Evolutionary conservation across 306 rosid species (phyloP).

Genomic region (Urtica urens): DNA sequence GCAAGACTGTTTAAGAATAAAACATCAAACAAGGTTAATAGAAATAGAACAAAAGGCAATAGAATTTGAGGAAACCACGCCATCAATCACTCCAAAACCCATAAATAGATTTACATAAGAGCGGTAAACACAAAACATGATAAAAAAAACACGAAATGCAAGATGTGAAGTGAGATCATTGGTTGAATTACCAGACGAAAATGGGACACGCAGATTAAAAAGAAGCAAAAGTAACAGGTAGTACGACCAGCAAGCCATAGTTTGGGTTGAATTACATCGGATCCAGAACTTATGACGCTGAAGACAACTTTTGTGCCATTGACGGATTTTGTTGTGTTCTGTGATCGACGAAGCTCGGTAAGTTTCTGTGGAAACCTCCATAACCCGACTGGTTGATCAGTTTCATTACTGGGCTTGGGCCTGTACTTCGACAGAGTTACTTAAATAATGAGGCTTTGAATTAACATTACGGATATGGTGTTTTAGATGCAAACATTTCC

Average conservation of each 20-base stretch:
- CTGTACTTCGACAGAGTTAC: too few relatives aligned
- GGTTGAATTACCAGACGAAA: conserved; percentile 32
- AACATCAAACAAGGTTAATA: background rate
- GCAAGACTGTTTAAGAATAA: background rate
- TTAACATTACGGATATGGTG: too few relatives aligned
- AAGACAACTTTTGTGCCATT: too few relatives aligned
- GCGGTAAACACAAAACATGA: background rate
- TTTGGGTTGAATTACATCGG: too few relatives aligned
- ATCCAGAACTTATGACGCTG: too few relatives aligned
- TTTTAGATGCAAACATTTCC: too few relatives aligned
- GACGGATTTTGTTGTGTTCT: too few relatives aligned
- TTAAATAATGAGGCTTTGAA: too few relatives aligned
- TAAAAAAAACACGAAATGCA: background rate
- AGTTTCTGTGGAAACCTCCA: too few relatives aligned
- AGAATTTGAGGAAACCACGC: background rate
- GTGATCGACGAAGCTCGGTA: too few relatives aligned
- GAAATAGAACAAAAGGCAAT: background rate
- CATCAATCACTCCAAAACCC: background rate
- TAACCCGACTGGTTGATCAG: too few relatives aligned
- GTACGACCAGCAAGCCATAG: conserved; percentile 30
- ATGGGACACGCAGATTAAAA: conserved; percentile 38
- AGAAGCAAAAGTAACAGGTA: conserved; percentile 35
- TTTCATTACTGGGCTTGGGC: too few relatives aligned
- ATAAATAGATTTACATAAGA: background rate
- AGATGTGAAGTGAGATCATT: conserved; percentile 13